Evolutionary conservation across 2,329 filamentous ascomycete genomes (phyloP).

Genomic region (Paecilomyces variotii): DNA sequence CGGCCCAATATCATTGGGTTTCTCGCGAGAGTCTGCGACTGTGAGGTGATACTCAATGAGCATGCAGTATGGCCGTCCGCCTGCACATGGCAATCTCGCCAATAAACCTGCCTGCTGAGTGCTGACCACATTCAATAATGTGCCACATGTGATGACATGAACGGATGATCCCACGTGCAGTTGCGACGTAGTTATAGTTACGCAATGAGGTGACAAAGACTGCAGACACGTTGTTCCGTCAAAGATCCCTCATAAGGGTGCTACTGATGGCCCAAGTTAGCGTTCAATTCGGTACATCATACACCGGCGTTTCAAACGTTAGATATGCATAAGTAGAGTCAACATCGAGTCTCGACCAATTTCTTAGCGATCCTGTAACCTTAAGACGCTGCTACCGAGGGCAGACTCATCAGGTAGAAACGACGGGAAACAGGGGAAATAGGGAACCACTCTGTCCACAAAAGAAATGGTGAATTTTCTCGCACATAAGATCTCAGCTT

Average conservation of each 20-base stretch:
- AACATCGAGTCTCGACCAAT: not conserved
- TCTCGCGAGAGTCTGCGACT: not conserved
- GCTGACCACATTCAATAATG: no score
- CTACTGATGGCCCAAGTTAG: not conserved
- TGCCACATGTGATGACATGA: no score
- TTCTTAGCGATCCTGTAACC: not conserved
- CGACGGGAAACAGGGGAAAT: not conserved
- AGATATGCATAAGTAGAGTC: not conserved
- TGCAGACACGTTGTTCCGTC: not conserved
- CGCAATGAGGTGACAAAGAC: no score
- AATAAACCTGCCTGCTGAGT: not conserved
- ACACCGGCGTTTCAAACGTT: not conserved
- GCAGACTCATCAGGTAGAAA: not conserved
- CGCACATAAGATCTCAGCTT: not conserved
- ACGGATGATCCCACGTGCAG: no score
- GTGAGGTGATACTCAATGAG: not conserved
- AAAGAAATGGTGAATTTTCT: not conserved
- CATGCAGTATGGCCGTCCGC: not conserved
- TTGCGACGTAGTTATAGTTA: no score
- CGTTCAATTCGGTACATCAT: not conserved
- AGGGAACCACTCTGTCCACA: not conserved
- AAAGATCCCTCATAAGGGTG: not conserved
- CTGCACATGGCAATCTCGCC: not conserved
- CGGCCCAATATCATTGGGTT: not conserved
- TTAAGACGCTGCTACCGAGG: not conserved